Evolutionary conservation across 495 filamentous ascomycete species (phyloP), one percentile per base, ranked within the genome.

Genomic region (Cercophora scortea): DNA sequence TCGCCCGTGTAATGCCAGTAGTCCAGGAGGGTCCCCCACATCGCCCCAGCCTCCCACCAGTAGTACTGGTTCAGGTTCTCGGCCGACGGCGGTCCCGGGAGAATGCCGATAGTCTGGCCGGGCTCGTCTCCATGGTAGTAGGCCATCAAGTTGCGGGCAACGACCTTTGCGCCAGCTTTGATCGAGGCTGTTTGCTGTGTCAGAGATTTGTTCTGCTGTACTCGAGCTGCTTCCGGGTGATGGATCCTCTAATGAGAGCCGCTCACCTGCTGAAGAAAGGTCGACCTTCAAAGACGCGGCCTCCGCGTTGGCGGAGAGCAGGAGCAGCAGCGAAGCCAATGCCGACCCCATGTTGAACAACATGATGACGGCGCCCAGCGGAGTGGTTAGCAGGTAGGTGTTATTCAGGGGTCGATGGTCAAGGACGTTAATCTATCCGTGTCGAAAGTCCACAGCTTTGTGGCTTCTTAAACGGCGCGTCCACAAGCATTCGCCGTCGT

Each of bases 41-140:
- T 76, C 45, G 85, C 84, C 13, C 83, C 80, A n/a, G 74, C 84
- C 67, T 91, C 85, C 88, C 88, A 92, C 88, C 88, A 75, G 62
- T 75, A 75, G 55, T 75, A 75, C 1, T 55, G 54, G 0, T 58
- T 62, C 0, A 6, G 39, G 6, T 60, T 58, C 25, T 25, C 25
- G 25, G 25, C 25, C 5, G 25, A 25, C 13, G 62, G 63, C 32
- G 68, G 69, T 9, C 69, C 64, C 13, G 72, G 71, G 3, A 74
- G 60, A 51, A 75, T 71, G 32, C 72, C 72, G 32, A 69, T 59
- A 3, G 60, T 72, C 45, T 76, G 68, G 40, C 85, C 85, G 2
- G 82, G 78, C 55, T 81, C 57, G 52, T 88, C 77, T 17, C 85
- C 85, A 25, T 73, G 47, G 58, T 89, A 89, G 62, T 81, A 81